Conservation (phyloP, 352 stramenopile species). For the Pythium chondricola region DNA sequence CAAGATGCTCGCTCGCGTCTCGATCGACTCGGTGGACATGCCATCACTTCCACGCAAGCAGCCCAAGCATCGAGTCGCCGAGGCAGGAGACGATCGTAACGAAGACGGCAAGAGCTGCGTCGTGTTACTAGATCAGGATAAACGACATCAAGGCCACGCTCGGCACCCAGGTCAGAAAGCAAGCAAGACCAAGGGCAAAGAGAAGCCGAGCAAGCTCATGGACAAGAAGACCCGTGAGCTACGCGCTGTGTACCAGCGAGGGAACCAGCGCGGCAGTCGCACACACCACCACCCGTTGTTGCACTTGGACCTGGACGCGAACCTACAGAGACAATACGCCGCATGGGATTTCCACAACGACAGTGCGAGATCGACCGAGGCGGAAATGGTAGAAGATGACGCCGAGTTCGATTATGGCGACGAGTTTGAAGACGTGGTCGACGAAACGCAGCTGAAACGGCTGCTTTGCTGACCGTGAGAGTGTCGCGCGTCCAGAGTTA, state of each 20-base stretch:
- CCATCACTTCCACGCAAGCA: no score
- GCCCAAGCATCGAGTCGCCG: no score
- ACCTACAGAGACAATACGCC: constrained; percentile 14
- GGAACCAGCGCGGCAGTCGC: neutral
- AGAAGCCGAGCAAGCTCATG: neutral
- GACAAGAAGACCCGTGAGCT: constrained; percentile 14
- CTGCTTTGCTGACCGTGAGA: constrained; percentile 35
- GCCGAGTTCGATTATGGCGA: constrained; percentile 61
- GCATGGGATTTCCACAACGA: constrained; percentile 19
- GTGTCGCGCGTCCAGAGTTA: neutral
- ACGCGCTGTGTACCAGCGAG: constrained; percentile 6
- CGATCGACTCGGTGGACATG: no score
- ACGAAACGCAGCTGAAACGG: constrained; percentile 48
- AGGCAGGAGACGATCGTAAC: neutral
- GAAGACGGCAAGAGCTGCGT: neutral
- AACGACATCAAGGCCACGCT: neutral
- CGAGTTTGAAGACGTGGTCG: constrained; percentile 79
- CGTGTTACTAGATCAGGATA: neutral
- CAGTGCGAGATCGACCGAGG: constrained; percentile 13
- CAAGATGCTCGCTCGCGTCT: constrained; percentile 29
- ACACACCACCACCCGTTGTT: neutral
- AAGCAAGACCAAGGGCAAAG: constrained; percentile 7
- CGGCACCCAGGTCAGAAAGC: no score
- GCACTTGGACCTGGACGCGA: no score
- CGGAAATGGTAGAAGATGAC: constrained; percentile 25